phyloP scores from a whole-genome alignment of 2,329 filamentous ascomycete species.

The Zasmidium citrigriseum region DNA sequence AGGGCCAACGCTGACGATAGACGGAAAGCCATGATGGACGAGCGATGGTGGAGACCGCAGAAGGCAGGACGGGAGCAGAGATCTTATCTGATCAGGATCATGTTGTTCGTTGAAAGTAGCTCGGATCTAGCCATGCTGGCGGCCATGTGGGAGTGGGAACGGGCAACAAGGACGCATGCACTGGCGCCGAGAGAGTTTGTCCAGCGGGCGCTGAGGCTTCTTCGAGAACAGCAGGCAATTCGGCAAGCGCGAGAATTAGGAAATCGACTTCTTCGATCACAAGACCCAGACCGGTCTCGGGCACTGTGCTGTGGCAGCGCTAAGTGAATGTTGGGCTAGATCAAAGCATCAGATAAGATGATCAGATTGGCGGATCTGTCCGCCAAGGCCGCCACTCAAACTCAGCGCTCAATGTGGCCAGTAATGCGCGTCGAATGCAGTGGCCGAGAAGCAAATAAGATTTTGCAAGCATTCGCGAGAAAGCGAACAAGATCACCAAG shows the following conservation, averaged over 20 bases:
- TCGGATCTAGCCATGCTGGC: constrained; percentile 4
- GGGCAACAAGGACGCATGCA: not conserved
- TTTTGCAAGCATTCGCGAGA: not conserved
- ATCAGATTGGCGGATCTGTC: constrained; percentile 2
- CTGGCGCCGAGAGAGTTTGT: not conserved
- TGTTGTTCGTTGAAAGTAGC: not conserved
- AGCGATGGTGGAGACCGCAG: not conserved
- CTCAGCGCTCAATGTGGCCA: not conserved
- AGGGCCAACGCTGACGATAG: not conserved
- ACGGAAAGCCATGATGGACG: not conserved
- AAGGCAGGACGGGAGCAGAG: not conserved
- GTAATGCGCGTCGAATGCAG: not conserved
- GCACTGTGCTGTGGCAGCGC: not conserved
- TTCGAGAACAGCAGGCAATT: not conserved
- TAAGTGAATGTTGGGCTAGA: not conserved
- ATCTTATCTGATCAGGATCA: constrained; percentile 1
- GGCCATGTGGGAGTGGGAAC: not conserved
- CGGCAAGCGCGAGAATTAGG: not conserved
- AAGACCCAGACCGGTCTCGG: not conserved
- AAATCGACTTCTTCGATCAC: not conserved
- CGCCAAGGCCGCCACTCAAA: not conserved
- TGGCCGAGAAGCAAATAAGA: not conserved
- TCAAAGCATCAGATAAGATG: not conserved
- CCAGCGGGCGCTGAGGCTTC: not conserved
- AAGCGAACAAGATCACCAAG: not conserved